These are phyloP conservation scores for Tylopilus plumbeoviolaceoides DNA, from an alignment of 768 basidiomycete genomes.

Conservation along the genomic window DNA sequence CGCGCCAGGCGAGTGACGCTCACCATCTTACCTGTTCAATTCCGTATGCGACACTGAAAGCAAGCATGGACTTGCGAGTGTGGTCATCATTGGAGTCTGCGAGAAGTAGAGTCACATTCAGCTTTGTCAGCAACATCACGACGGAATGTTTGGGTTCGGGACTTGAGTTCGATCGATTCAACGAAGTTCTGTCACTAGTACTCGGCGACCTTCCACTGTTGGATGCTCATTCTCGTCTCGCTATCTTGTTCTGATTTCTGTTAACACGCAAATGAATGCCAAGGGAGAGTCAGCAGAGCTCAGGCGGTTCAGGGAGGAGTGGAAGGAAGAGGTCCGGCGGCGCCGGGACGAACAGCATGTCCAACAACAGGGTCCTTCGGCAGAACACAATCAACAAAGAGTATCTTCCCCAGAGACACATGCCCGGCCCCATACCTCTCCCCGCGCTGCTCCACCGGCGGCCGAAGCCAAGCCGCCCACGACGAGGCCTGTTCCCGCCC, in stretches of 20 bases:
- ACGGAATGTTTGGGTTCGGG: too few relatives aligned
- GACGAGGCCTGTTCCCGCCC: constrained; percentile 10
- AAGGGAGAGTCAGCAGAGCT: constrained; percentile 59
- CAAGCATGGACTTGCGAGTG: too few relatives aligned
- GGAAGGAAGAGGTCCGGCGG: constrained; percentile 61
- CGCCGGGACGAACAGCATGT: constrained; percentile 19
- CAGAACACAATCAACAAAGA: neutral
- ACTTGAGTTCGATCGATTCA: too few relatives aligned
- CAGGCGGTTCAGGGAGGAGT: constrained; percentile 63
- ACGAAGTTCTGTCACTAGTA: too few relatives aligned
- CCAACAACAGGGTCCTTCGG: constrained; percentile 2
- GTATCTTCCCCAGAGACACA: constrained; percentile 6
- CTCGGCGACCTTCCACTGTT: too few relatives aligned
- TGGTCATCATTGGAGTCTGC: too few relatives aligned
- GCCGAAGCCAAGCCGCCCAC: constrained; percentile 7
- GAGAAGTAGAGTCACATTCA: too few relatives aligned
- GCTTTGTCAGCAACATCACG: neutral
- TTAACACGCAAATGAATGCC: neutral
- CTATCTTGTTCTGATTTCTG: neutral
- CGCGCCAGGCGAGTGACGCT: too few relatives aligned
- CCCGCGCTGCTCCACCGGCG: neutral
- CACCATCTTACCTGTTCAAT: too few relatives aligned
- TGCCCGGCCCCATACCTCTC: constrained; percentile 2
- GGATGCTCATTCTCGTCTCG: neutral
- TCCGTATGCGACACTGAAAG: too few relatives aligned